Evolutionary conservation across 257 asterid species (phyloP), one percentile per base, ranked within the genome.

Genomic region (Pogostemon cablin): DNA sequence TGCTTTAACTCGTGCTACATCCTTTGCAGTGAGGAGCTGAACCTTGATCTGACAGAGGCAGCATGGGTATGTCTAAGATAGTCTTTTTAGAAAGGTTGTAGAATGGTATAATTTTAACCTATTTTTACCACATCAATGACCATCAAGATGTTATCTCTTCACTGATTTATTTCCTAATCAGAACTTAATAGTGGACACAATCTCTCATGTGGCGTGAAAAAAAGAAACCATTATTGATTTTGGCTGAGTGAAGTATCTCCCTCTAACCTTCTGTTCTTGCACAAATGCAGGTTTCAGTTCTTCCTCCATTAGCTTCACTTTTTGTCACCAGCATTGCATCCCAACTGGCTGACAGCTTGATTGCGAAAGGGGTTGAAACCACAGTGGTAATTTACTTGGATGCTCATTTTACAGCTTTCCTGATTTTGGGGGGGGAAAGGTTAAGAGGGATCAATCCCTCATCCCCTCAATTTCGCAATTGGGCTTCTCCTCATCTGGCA

Each of bases 251-350:
- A 40, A 67, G 9, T 32, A 25, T 41, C 62, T 42, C 49, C 57
- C 39, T 52, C 35, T 37, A 37, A 44, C 35, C 44, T 66, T 68
- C 63, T 47, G 34, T 10, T 20, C 12, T 62, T 40, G 17, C 59
- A 62, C 49, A 60, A 42, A 72, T 84, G 81, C 89, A 93, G 99
- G 99, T 93, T n/a, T 89, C 99, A 0, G 82, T 93, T 72, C 92
- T 89, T 83, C 99, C 99, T 73, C 98, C 99, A 59, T 89, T 93
- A 69, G 96, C 97, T 67, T 93, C 99, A 71, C 85, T 93, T 65
- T 83, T 93, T 20, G 88, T 89, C 41, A 86, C 97, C 78, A 72
- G 90, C 86, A 68, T 87, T 80, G 99, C 99, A 64, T 81, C 99
- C 64, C 99, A 93, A 73, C 79, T 89, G 50, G 99, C 99, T 4